Conservation (phyloP, 495 filamentous ascomycete genomes). For the Penicillium maclennaniae region DNA sequence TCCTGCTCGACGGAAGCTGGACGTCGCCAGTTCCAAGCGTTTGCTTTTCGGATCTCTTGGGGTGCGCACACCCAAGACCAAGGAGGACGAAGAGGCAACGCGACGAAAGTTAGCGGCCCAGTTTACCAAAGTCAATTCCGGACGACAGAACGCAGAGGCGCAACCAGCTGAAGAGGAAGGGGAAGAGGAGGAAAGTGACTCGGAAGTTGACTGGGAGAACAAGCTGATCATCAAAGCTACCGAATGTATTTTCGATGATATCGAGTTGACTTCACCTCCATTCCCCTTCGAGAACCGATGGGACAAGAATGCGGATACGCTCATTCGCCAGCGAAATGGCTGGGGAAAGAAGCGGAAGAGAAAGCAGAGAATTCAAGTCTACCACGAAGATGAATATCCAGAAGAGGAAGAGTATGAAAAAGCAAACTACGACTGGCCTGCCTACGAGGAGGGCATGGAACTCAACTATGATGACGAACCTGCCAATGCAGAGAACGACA, state of each 20-base stretch:
- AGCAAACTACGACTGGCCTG: slow-evolving; percentile 27
- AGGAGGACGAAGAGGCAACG: slow-evolving; percentile 61
- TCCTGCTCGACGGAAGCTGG: slow-evolving; percentile 46
- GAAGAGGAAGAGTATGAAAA: slow-evolving; percentile 30
- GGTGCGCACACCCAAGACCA: slow-evolving; percentile 60
- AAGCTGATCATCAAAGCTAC: slow-evolving; percentile 71
- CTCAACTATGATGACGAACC: slow-evolving; percentile 11
- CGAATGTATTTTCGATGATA: slow-evolving; percentile 75
- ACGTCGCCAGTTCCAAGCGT: slow-evolving; percentile 61
- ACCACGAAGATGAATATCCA: slow-evolving; percentile 32
- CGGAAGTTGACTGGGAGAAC: slow-evolving; percentile 59
- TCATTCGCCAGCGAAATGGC: slow-evolving; percentile 37
- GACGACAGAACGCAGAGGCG: slow-evolving; percentile 14
- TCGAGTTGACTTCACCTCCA: slow-evolving; percentile 71
- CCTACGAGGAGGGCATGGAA: neutral
- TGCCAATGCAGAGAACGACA: slow-evolving; percentile 9
- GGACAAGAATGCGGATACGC: slow-evolving; percentile 67
- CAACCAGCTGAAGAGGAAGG: slow-evolving; percentile 11
- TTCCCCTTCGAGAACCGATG: slow-evolving; percentile 90
- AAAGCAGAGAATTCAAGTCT: slow-evolving; percentile 50
- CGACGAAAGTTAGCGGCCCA: slow-evolving; percentile 51
- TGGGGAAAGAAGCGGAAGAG: slow-evolving; percentile 53
- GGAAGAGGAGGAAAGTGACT: slow-evolving; percentile 19
- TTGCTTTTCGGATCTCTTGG: slow-evolving; percentile 73
- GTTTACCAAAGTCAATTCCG: slow-evolving; percentile 23